Base-by-base conservation (phyloP, 2,329 filamentous ascomycete species). In the Kalmusia sp. region DNA sequence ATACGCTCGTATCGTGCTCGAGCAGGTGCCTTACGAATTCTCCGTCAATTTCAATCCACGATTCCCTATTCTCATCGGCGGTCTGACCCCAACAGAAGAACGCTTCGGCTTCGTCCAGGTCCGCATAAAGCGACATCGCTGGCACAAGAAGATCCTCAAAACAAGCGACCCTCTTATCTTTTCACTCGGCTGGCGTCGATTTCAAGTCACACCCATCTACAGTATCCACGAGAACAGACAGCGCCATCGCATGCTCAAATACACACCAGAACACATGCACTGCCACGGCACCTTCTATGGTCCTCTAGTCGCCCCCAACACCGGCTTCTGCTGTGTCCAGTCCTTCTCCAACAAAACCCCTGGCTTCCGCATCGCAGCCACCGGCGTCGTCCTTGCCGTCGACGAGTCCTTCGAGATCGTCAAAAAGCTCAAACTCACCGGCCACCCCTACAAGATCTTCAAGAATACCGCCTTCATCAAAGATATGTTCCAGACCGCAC, bases 91-190 rank as follows among this genome's bases (percentile, higher is more conserved):
- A 6, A 97, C 93, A 0, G 95, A 99, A 75, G 93, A 98, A 74
- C 87, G 96, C 45, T 97, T 96, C 72, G 96, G 95, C 7, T 98
- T 90, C 70, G 88, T 98, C 7, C 95, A 99, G 75, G 88, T 97
- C 52, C 87, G 96, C 45, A 96, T 99, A 80, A 99, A 99, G 84
- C 86, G 92, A 49, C 95, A 99, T 75, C 84, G 95, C 62, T 99
- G 96, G 96, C 95, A 99, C 80, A 97, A 97, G 84, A 96, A 95
- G 81, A 98, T 98, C 64, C 82, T 99, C 62, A 99, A 99, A 81
- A 98, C 92, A 28, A 96, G 96, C 71, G 95, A 99, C 70, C 96
- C 95, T 14, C 83, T 99, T 46, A 96, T 99, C 71, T 95, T 99
- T 80, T 97, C 93, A 2, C 83, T 99, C 37, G 95, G 95, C 35